These are phyloP conservation scores for Comarum palustre DNA, from an alignment of 306 rosid genomes.

Conservation along the genomic window DNA sequence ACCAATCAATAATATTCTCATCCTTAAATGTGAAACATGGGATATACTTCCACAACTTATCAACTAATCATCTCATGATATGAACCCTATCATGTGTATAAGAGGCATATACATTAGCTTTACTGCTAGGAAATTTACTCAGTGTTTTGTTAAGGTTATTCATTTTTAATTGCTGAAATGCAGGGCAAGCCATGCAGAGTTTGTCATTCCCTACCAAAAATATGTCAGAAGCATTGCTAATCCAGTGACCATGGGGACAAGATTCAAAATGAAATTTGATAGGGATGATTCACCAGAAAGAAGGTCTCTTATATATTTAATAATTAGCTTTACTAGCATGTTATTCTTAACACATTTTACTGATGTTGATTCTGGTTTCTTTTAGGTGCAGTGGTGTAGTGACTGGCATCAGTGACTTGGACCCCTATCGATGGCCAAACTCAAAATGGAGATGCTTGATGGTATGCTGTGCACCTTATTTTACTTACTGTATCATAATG, in stretches of 20 bases:
- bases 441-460: slow-evolving; percentile 95
- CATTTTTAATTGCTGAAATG: slow-evolving; percentile 25
- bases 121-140: slow-evolving; percentile 1
- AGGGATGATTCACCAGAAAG: slow-evolving; percentile 95
- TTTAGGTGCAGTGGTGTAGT: slow-evolving; percentile 76
- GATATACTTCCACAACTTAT: not conserved
- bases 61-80: not conserved
- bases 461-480: slow-evolving; percentile 39
- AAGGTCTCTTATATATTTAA: slow-evolving; percentile 46
- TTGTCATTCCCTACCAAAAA: slow-evolving; percentile 77
- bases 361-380: slow-evolving; percentile 27
- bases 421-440: slow-evolving; percentile 83
- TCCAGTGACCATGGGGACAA: slow-evolving; percentile 69
- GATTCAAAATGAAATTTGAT: slow-evolving; percentile 86
- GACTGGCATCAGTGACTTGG: slow-evolving; percentile 75
- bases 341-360: slow-evolving; percentile 8
- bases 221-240: slow-evolving; percentile 60
- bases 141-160: slow-evolving; percentile 4
- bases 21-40: not conserved
- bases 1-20: not conserved
- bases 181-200: slow-evolving; percentile 92
- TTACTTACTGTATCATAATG: not conserved
- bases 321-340: slow-evolving; percentile 11
- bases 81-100: slow-evolving; percentile 8
- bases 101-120: not conserved